Evolutionary conservation across 352 stramenopile genomes (phyloP).

Genomic region (Globisporangium lucens): DNA sequence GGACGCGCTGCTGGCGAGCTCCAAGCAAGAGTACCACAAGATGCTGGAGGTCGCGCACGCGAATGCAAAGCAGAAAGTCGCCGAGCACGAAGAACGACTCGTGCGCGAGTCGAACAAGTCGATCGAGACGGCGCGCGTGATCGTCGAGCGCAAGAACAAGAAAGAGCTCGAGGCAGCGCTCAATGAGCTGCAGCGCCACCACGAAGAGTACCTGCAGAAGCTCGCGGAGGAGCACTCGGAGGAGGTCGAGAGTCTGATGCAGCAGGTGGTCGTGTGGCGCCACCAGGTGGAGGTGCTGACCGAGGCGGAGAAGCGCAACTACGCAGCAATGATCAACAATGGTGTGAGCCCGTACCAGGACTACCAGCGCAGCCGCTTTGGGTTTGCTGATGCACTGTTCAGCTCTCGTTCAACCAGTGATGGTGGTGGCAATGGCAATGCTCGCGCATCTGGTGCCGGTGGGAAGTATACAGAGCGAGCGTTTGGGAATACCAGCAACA

Average conservation of each 20-base stretch:
- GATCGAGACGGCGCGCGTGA: constrained; percentile 57
- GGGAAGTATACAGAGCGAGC: not conserved
- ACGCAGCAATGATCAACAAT: constrained; percentile 56
- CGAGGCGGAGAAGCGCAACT: constrained; percentile 78
- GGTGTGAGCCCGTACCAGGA: constrained; percentile 58
- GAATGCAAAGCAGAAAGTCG: constrained; percentile 40
- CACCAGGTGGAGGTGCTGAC: constrained; percentile 84
- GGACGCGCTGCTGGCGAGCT: constrained; percentile 29
- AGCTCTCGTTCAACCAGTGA: constrained; percentile 2
- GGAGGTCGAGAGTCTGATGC: constrained; percentile 75
- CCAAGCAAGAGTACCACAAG: constrained; percentile 41
- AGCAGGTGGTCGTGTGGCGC: constrained; percentile 80
- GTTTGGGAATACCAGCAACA: not conserved
- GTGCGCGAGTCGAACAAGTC: constrained; percentile 77
- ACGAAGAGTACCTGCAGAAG: constrained; percentile 78
- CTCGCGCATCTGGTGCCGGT: constrained; percentile 3
- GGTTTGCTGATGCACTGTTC: constrained; percentile 24
- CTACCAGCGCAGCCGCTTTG: constrained; percentile 51
- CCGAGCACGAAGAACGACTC: constrained; percentile 61
- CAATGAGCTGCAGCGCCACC: constrained; percentile 47
- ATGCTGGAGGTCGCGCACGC: constrained; percentile 47
- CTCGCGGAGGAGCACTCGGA: constrained; percentile 79
- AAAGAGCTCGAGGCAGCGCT: constrained; percentile 53
- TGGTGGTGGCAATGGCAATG: constrained; percentile 1
- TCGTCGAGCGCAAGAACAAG: constrained; percentile 52